Base-by-base conservation (phyloP, 306 rosid species). In the Arachis stenosperma region DNA sequence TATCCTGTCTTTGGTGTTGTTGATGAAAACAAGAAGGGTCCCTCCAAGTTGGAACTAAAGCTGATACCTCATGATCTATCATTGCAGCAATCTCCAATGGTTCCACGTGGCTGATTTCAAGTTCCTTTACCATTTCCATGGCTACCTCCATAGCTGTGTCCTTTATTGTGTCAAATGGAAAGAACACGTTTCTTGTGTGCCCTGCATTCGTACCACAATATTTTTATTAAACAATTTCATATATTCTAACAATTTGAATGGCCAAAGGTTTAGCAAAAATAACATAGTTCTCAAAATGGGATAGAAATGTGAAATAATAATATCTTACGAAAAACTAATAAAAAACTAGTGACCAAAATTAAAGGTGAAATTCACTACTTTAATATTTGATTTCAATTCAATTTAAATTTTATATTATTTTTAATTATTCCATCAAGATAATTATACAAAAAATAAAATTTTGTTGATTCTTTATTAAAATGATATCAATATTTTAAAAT, bases 101-200 rank as follows among this genome's bases (percentile, higher is more conserved):
- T 64, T 84, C 88, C 88, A 90, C 86, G 67, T 91, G 92, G 13
- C 71, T 82, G 7, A 93, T 89, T 69, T 89, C 96, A 78, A 90
- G 82, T 63, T 93, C 98, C 75, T 85, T 81, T 9, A 93, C 97
- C 98, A 93, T 93, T 86, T 93, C 97, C 8, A 71, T 72, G 0
- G 97, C 96, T 41, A 93, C 98, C 44, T 82, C 89, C 50, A 84
- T 81, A 0, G 98, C 81, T 5, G 92, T 93, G 83, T 93, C 98
- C 8, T 84, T 84, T 56, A 75, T 70, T 7, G 83, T 86, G 82
- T 93, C 96, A 42, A 87, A 93, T 10, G 92, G 85, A 80, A 93
- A 90, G 84, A 81, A 84, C 52, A 93, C 72, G 50, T 89, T 90
- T 69, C 90, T 88, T 1, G 75, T 61, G 10, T 84, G 77, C 52